These are phyloP conservation scores for Adansonia grandidieri DNA, from an alignment of 441 rosid species.

Conservation along the genomic window DNA sequence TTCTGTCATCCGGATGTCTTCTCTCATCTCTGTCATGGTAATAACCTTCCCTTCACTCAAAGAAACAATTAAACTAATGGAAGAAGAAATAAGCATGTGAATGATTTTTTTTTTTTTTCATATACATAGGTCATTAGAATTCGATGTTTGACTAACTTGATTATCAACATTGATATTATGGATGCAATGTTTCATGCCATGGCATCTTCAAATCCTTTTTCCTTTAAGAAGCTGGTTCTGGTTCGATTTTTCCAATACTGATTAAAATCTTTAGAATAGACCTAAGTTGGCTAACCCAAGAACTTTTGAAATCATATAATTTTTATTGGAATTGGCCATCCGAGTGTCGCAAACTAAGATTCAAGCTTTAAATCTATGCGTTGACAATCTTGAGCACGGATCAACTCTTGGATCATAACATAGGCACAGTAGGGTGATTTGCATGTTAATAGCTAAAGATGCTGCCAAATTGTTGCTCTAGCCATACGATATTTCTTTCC, in stretches of 20 bases:
- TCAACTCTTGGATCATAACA: no score
- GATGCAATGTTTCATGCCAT: not conserved
- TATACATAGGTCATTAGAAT: no score
- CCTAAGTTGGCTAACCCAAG: not conserved
- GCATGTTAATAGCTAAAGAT: not conserved
- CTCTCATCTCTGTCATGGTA: constrained; percentile 36
- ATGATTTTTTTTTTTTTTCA: not conserved
- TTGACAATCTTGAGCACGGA: no score
- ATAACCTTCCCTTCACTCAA: not conserved
- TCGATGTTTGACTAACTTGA: not conserved
- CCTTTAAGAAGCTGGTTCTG: not conserved
- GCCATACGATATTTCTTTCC: not conserved
- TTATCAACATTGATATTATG: not conserved
- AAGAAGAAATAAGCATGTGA: not conserved
- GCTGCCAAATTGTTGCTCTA: not conserved
- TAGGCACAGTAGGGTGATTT: not conserved
- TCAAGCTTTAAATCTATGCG: no score
- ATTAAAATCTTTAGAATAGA: not conserved
- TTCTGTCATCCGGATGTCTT: constrained; percentile 37
- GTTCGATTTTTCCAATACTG: no score
- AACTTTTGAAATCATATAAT: not conserved
- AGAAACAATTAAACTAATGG: no score
- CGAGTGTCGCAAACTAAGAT: no score
- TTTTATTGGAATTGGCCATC: not conserved
- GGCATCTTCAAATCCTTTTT: not conserved